Conservation (phyloP, 371 early-diverging fungal species). For the Rhizopus microsporus region DNA sequence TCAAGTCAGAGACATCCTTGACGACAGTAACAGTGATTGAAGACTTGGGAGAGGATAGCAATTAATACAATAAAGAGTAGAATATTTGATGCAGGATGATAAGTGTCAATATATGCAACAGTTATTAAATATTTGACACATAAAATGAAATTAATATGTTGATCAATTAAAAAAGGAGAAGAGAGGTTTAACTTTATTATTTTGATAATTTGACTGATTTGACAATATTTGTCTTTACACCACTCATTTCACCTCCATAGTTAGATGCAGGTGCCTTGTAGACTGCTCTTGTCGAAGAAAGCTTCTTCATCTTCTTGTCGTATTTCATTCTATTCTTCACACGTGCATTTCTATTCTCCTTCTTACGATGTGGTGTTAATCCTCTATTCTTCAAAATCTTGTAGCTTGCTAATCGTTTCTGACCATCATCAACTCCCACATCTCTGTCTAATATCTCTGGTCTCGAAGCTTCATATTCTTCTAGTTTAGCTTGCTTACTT, state of each 20-base stretch:
- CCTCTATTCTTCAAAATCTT: slow-evolving; percentile 96
- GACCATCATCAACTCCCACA: slow-evolving; percentile 50
- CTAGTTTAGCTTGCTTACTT: slow-evolving; percentile 52
- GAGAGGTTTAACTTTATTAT: slow-evolving; percentile 1
- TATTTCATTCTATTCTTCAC: slow-evolving; percentile 89
- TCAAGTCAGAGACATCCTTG: slow-evolving; percentile 55
- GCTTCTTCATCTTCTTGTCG: slow-evolving; percentile 89
- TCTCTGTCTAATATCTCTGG: slow-evolving; percentile 46
- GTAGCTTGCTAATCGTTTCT: slow-evolving; percentile 84
- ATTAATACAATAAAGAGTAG: not conserved
- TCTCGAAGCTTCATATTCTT: slow-evolving; percentile 43
- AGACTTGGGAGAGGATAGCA: slow-evolving; percentile 61
- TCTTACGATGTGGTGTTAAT: slow-evolving; percentile 89
- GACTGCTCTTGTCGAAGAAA: slow-evolving; percentile 77
- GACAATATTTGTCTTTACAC: slow-evolving; percentile 87
- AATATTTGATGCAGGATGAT: too few species aligned
- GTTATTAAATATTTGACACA: too few species aligned
- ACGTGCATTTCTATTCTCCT: slow-evolving; percentile 94
- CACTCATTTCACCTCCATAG: slow-evolving; percentile 93
- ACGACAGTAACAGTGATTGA: slow-evolving; percentile 77
- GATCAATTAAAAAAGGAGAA: not conserved
- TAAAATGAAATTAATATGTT: too few species aligned
- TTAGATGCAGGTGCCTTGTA: slow-evolving; percentile 61
- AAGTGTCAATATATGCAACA: too few species aligned
- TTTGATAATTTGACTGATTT: slow-evolving; percentile 72